Percentiles rank a stretch among this genome's conserved stretches.
Evolutionary conservation across 768 basidiomycete genomes (phyloP).

Genomic region (Calocera viscosa): DNA sequence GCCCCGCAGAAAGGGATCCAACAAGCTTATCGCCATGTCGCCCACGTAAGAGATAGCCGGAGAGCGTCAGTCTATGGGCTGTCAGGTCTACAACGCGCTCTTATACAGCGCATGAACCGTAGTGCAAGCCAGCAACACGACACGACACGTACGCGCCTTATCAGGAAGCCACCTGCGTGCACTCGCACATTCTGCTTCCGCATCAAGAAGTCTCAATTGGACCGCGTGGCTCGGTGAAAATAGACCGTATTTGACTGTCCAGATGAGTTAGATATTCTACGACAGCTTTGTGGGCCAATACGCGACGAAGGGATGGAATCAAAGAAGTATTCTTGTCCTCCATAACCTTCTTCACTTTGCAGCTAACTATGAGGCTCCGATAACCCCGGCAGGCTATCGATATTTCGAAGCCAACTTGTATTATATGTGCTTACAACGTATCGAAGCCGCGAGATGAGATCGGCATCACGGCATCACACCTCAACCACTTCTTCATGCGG

Average conservation of each 20-base stretch:
- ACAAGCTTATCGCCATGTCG: background rate
- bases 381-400: too few species aligned
- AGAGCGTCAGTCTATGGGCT: background rate
- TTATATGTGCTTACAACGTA: too few species aligned
- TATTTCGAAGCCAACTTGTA: too few species aligned
- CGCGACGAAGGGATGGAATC: too few species aligned
- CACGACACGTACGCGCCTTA: background rate
- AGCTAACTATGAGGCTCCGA: too few species aligned
- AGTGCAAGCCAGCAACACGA: background rate
- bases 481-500: background rate
- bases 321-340: too few species aligned
- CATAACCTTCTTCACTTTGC: too few species aligned
- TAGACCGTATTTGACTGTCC: background rate
- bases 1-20: slow-evolving; percentile 1
- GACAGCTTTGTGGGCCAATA: too few species aligned
- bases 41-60: background rate
- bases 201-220: background rate
- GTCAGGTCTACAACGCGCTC: background rate
- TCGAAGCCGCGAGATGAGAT: too few species aligned
- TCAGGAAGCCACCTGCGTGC: background rate
- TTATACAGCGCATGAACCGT: slow-evolving; percentile 1
- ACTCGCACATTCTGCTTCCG: background rate
- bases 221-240: background rate
- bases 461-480: background rate
- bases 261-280: too few species aligned